Conservation (phyloP, 1,284 basidiomycete genomes). For the Fistulina hepatica region DNA sequence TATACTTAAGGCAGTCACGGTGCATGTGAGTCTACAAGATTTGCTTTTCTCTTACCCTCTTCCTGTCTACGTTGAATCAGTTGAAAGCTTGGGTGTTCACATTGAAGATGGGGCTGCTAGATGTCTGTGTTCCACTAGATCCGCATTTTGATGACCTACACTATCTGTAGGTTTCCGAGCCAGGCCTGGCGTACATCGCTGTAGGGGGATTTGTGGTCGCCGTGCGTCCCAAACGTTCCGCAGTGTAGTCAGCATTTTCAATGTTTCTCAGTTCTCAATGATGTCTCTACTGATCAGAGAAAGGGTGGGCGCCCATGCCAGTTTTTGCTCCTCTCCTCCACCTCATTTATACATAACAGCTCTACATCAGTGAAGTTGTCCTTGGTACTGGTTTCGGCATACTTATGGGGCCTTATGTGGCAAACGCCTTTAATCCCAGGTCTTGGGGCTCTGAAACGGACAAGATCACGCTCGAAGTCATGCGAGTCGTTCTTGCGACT, state of each 20-base stretch:
- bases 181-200: slow-evolving; percentile 58
- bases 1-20: no score
- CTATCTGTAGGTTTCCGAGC: slow-evolving; percentile 32
- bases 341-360: slow-evolving; percentile 23
- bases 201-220: slow-evolving; percentile 70
- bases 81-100: no score
- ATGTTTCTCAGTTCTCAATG: slow-evolving; percentile 55
- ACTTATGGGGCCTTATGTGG: slow-evolving; percentile 63
- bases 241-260: slow-evolving; percentile 1
- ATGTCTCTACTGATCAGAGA: slow-evolving; percentile 78
- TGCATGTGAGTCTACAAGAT: no score
- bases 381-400: slow-evolving; percentile 67
- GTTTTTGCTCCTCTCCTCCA: background rate
- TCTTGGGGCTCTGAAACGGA: slow-evolving; percentile 54
- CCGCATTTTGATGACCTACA: slow-evolving; percentile 13
- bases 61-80: no score
- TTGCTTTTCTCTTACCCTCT: no score
- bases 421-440: slow-evolving; percentile 71
- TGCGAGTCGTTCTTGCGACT: slow-evolving; percentile 57
- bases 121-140: slow-evolving; percentile 10
- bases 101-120: slow-evolving; percentile 8
- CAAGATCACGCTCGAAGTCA: slow-evolving; percentile 68
- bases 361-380: slow-evolving; percentile 90
- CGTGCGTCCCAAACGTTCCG: slow-evolving; percentile 28
- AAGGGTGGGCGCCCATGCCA: slow-evolving; percentile 30